Evolutionary conservation across 208 protist genomes (phyloP).

Genomic region (Leishmania arabica): DNA sequence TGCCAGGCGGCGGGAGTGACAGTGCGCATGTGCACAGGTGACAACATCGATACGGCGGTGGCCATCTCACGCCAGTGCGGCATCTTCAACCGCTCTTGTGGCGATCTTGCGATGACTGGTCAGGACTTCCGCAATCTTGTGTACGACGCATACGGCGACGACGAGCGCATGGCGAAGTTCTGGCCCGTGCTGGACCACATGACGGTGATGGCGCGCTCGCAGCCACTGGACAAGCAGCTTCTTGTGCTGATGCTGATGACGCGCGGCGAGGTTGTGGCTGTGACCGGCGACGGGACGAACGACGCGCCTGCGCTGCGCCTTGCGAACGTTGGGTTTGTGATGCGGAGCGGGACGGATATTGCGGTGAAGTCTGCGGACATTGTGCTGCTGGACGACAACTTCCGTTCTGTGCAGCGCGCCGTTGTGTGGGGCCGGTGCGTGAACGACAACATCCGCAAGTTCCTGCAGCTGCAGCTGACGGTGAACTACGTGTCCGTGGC

Average conservation of each 20-base stretch:
- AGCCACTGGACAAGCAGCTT: constrained; percentile 89
- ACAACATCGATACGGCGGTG: constrained; percentile 94
- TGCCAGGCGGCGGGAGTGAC: constrained; percentile 95
- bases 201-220: constrained; percentile 88
- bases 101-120: constrained; percentile 88
- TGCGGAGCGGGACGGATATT: constrained; percentile 97
- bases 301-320: constrained; percentile 96
- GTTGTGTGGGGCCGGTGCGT: constrained; percentile 92
- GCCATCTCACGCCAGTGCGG: constrained; percentile 93
- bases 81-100: constrained; percentile 73
- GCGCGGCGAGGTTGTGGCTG: constrained; percentile 76
- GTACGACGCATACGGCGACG: constrained; percentile 77
- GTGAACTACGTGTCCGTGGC: constrained; percentile 97
- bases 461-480: constrained; percentile 98
- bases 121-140: constrained; percentile 88
- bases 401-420: constrained; percentile 96
- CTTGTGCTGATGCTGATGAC: constrained; percentile 85
- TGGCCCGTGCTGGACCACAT: constrained; percentile 72
- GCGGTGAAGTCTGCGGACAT: constrained; percentile 94
- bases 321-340: constrained; percentile 98
- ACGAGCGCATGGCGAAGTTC: constrained; percentile 73
- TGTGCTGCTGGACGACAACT: constrained; percentile 98
- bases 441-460: constrained; percentile 96
- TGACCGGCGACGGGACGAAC: constrained; percentile 98
- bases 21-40: constrained; percentile 97